Percentiles rank a stretch among this genome's conserved stretches.
These are phyloP conservation scores for Phytopythium boreale DNA, from an alignment of 352 stramenopile genomes.

Conservation along the genomic window DNA sequence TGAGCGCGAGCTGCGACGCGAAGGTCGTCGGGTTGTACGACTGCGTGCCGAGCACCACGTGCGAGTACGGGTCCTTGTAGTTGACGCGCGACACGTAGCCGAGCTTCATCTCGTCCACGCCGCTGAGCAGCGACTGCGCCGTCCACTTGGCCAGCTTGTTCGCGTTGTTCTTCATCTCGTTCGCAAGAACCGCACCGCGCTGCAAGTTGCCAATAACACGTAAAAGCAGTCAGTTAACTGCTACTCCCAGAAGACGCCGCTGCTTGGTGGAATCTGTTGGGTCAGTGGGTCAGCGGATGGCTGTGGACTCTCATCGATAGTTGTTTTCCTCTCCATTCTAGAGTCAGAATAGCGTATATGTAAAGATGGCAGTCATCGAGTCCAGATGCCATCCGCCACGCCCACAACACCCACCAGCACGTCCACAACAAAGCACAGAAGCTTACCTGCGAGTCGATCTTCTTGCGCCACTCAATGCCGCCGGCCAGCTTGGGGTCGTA, in stretches of 20 bases:
- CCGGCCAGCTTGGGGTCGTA: slow-evolving; percentile 92
- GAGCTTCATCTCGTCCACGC: slow-evolving; percentile 98
- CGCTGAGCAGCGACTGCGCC: slow-evolving; percentile 93
- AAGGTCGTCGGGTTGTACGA: slow-evolving; percentile 97
- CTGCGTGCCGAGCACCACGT: slow-evolving; percentile 95
- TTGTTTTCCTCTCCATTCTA: slow-evolving; percentile 33
- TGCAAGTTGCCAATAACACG: slow-evolving; percentile 34
- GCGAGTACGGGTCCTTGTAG: slow-evolving; percentile 95
- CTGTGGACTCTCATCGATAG: slow-evolving; percentile 23
- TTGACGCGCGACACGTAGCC: slow-evolving; percentile 94
- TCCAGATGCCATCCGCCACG: slow-evolving; percentile 17
- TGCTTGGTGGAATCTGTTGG: background rate
- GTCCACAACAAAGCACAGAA: slow-evolving; percentile 4
- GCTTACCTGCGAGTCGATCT: slow-evolving; percentile 93
- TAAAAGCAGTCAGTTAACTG: background rate
- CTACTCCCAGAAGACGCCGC: background rate
- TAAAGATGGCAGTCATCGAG: slow-evolving; percentile 65
- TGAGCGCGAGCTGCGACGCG: slow-evolving; percentile 96
- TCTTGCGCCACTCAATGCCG: slow-evolving; percentile 93
- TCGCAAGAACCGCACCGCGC: slow-evolving; percentile 95
- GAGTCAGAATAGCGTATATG: slow-evolving; percentile 73
- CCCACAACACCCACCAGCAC: slow-evolving; percentile 13
- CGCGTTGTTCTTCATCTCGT: slow-evolving; percentile 99
- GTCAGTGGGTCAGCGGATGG: slow-evolving; percentile 5
- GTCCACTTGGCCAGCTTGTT: slow-evolving; percentile 99